Evolutionary conservation across 805 yeast species (phyloP).

Genomic region (Blastobotrys mokoenaii): DNA sequence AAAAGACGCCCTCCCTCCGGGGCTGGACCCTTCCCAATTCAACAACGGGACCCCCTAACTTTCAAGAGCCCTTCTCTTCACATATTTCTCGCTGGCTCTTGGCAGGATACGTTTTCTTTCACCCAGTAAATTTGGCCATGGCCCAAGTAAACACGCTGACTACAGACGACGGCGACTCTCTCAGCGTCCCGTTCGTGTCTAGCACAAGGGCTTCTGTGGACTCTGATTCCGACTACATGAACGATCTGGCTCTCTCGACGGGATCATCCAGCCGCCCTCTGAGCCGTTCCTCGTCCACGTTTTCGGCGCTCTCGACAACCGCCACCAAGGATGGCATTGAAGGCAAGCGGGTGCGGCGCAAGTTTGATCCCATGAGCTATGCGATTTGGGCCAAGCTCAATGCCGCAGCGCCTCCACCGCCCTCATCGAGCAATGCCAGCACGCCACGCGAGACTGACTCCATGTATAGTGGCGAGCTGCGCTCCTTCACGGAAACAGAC

Average conservation of each 20-base stretch:
- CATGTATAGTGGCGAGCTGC: not conserved
- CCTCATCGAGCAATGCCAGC: not conserved
- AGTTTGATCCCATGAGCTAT: conserved; percentile 31
- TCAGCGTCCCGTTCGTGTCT: conserved; percentile 4
- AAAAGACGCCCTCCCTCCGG: no score
- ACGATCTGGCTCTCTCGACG: not conserved
- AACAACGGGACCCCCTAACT: no score
- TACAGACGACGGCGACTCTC: not conserved
- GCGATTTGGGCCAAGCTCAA: conserved; percentile 11
- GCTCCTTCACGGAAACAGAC: not conserved
- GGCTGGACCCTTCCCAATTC: no score
- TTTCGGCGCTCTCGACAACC: conserved; percentile 51
- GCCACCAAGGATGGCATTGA: conserved; percentile 71
- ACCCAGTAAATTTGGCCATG: no score
- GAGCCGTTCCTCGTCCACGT: conserved; percentile 51
- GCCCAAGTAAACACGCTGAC: not conserved
- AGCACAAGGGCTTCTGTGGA: conserved; percentile 22
- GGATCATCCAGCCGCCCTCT: conserved; percentile 40
- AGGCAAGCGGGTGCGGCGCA: conserved; percentile 47
- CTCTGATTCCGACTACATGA: conserved; percentile 22
- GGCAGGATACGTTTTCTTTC: no score
- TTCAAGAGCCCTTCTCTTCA: no score
- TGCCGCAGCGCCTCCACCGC: not conserved
- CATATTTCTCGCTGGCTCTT: no score
- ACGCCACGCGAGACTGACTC: not conserved